These are phyloP conservation scores for Scedosporium boydii DNA, from an alignment of 2,329 filamentous ascomycete species.

Conservation along the genomic window DNA sequence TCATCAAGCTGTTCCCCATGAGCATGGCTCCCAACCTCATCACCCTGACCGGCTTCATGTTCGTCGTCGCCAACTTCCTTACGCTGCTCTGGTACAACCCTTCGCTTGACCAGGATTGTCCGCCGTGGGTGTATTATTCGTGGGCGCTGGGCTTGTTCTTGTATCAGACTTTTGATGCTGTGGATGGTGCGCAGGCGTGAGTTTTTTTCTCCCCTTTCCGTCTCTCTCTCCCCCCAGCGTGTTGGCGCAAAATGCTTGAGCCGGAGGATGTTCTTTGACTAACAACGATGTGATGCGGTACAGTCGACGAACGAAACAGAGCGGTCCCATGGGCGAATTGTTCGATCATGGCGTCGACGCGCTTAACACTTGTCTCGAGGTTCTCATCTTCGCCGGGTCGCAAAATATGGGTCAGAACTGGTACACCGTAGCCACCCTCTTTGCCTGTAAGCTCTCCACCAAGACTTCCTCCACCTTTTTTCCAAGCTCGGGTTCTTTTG, in stretches of 20 bases:
- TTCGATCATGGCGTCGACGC: slow-evolving; percentile 98
- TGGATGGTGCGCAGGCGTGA: slow-evolving; percentile 88
- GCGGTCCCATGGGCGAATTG: slow-evolving; percentile 86
- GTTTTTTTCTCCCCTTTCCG: slow-evolving; percentile 25
- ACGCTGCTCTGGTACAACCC: slow-evolving; percentile 95
- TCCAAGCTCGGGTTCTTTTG: neutral
- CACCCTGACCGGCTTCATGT: slow-evolving; percentile 81
- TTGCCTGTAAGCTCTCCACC: slow-evolving; percentile 53
- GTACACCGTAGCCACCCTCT: slow-evolving; percentile 75
- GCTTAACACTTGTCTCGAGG: slow-evolving; percentile 89
- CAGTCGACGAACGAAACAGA: slow-evolving; percentile 80
- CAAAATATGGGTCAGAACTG: slow-evolving; percentile 92
- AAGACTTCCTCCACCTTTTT: neutral
- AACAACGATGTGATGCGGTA: neutral
- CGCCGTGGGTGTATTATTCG: slow-evolving; percentile 86
- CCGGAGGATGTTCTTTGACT: neutral
- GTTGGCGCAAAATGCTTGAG: neutral
- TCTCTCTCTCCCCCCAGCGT: neutral
- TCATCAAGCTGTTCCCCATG: slow-evolving; percentile 92
- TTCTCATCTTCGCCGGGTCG: slow-evolving; percentile 80
- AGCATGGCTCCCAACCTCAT: slow-evolving; percentile 87
- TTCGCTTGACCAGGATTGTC: slow-evolving; percentile 87
- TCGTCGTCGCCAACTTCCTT: slow-evolving; percentile 80
- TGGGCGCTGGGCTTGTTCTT: slow-evolving; percentile 87
- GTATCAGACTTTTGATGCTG: slow-evolving; percentile 97